These are phyloP conservation scores for Botryotinia narcissicola DNA, from an alignment of 2,329 filamentous ascomycete genomes.

Conservation along the genomic window DNA sequence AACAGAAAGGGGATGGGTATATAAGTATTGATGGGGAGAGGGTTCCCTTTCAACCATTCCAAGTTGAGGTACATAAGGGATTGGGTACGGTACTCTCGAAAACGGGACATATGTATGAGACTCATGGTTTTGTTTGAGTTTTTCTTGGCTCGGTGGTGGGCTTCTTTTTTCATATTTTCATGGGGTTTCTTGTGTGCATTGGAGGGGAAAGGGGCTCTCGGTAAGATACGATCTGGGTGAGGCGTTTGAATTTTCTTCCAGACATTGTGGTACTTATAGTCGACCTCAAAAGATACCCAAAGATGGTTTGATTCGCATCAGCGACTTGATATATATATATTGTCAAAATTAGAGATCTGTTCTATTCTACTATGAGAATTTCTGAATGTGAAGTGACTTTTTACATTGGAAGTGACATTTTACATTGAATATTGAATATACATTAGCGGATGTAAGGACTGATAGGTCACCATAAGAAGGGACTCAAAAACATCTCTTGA, in stretches of 20 bases:
- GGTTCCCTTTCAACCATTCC: constrained; percentile 83
- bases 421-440: not conserved
- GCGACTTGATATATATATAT: constrained; percentile 5
- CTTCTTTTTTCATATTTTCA: not conserved
- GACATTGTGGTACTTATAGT: not conserved
- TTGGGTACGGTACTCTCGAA: constrained; percentile 84
- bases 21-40: constrained; percentile 94
- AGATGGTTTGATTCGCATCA: constrained; percentile 1
- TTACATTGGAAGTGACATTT: constrained; percentile 8
- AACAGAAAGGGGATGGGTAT: constrained; percentile 68
- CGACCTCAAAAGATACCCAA: constrained; percentile 16
- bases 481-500: too few species aligned
- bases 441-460: too few species aligned
- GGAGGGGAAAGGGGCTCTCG: constrained; percentile 21
- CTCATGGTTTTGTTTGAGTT: constrained; percentile 43
- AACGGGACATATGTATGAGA: constrained; percentile 68
- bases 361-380: not conserved
- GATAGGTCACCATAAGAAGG: too few species aligned
- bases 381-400: not conserved
- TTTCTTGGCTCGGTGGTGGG: not conserved
- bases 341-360: constrained; percentile 20
- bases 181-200: constrained; percentile 12
- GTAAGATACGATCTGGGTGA: constrained; percentile 22
- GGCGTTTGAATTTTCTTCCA: not conserved
- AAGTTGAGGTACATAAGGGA: constrained; percentile 81